A percentile compares a stretch with the other conserved stretches of the same genome.
Conservation (phyloP, 805 yeast genomes). For the Priceomyces fermenticarens region DNA sequence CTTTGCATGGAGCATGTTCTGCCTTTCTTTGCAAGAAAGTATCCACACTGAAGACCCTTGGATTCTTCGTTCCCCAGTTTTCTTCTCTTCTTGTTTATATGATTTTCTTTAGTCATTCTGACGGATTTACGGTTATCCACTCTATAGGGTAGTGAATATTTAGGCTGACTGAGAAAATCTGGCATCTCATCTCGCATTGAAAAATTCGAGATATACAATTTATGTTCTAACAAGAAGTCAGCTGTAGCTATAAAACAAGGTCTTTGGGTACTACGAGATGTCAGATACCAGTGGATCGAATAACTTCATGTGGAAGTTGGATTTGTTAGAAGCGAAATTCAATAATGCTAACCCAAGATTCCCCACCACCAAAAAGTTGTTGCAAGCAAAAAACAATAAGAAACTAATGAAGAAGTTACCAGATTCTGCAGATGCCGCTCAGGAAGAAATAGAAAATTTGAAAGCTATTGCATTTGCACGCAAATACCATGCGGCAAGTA, state of each 20-base stretch:
- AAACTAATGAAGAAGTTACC: constrained; percentile 43
- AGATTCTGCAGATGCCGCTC: constrained; percentile 40
- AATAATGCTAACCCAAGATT: constrained; percentile 43
- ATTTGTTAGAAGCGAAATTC: constrained; percentile 52
- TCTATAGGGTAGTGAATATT: not conserved
- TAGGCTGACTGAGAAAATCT: not conserved
- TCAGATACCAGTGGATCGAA: constrained; percentile 1
- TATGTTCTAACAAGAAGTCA: not conserved
- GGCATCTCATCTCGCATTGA: constrained; percentile 6
- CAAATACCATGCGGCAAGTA: constrained; percentile 46
- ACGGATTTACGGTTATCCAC: not conserved
- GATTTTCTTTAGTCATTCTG: constrained; percentile 6
- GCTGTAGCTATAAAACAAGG: not conserved
- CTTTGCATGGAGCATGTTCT: constrained; percentile 63
- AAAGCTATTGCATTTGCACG: constrained; percentile 45
- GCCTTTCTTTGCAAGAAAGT: constrained; percentile 45
- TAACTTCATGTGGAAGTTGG: constrained; percentile 46
- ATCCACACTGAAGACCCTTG: constrained; percentile 40
- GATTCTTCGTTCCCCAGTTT: constrained; percentile 3
- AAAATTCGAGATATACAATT: not conserved
- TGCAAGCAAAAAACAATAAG: constrained; percentile 42
- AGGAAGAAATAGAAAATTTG: constrained; percentile 40
- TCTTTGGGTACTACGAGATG: not conserved
- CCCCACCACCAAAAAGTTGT: constrained; percentile 45
- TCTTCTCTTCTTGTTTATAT: constrained; percentile 7